Conservation (phyloP, 2,329 filamentous ascomycete genomes). For the Harringtonia aguacate region DNA sequence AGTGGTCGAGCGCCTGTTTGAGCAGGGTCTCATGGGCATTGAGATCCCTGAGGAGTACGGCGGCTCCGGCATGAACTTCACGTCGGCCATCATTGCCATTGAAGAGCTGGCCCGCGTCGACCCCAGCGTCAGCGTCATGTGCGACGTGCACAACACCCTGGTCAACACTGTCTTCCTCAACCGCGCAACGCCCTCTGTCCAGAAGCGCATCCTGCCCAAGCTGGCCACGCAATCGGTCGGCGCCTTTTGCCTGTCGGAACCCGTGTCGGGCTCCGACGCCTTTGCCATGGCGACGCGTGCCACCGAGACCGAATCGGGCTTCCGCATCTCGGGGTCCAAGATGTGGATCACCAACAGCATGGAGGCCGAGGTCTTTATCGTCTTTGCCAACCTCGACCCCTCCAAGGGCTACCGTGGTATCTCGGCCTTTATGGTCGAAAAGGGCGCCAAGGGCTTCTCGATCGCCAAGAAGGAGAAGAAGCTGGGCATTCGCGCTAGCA, state of each 20-base stretch:
- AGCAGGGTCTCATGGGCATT: slow-evolving; percentile 93
- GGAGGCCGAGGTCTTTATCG: slow-evolving; percentile 91
- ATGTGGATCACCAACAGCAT: slow-evolving; percentile 99
- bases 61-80: slow-evolving; percentile 98
- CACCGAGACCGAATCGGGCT: slow-evolving; percentile 70
- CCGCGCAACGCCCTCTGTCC: slow-evolving; percentile 64
- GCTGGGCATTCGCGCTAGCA: slow-evolving; percentile 89
- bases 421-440: slow-evolving; percentile 90
- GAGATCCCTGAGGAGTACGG: slow-evolving; percentile 97
- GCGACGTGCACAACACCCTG: slow-evolving; percentile 96
- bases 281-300: slow-evolving; percentile 92
- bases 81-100: slow-evolving; percentile 87
- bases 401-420: slow-evolving; percentile 95
- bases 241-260: slow-evolving; percentile 89
- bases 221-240: slow-evolving; percentile 84
- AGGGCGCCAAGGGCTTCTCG: slow-evolving; percentile 76
- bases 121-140: slow-evolving; percentile 87
- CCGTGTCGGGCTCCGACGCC: slow-evolving; percentile 85
- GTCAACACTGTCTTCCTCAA: slow-evolving; percentile 90
- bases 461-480: slow-evolving; percentile 99
- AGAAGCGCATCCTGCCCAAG: slow-evolving; percentile 82
- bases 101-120: slow-evolving; percentile 93
- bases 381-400: slow-evolving; percentile 91
- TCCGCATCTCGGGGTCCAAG: slow-evolving; percentile 82
- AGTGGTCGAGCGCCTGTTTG: slow-evolving; percentile 86